phyloP scores from a whole-genome alignment of 148 eudicot genomes.

The Oxyria digyna region DNA sequence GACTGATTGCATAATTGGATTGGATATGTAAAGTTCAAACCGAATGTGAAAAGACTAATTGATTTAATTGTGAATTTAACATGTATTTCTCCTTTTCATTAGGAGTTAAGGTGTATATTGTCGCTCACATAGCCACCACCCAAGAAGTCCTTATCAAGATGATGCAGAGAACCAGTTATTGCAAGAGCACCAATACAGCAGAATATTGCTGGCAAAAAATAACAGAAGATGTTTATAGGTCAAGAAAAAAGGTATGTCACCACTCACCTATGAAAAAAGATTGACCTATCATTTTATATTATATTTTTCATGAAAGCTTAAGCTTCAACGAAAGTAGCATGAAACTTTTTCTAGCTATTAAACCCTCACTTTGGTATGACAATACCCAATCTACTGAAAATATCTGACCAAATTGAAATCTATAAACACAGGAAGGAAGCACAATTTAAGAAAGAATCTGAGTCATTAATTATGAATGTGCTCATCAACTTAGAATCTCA shows the following conservation, averaged over 20 bases:
- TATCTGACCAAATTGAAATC: neutral
- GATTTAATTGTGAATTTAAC: neutral
- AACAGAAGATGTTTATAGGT: neutral
- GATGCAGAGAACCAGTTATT: conserved; percentile 73
- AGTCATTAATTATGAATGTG: neutral
- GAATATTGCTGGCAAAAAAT: conserved; percentile 47
- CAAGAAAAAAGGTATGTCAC: neutral
- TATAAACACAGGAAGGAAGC: neutral
- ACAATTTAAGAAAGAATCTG: neutral
- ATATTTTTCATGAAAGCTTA: too few species aligned
- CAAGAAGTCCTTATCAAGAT: conserved; percentile 91
- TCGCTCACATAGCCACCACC: conserved; percentile 98
- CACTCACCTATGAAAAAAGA: neutral
- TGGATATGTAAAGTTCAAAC: neutral
- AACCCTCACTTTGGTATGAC: neutral
- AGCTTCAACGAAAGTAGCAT: neutral
- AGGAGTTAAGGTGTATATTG: conserved; percentile 23
- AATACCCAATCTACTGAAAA: neutral
- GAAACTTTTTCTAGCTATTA: neutral
- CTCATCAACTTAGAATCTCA: too few species aligned
- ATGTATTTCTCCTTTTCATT: neutral
- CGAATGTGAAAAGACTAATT: neutral
- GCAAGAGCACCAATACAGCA: conserved; percentile 96
- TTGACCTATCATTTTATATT: neutral
- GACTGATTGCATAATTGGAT: neutral